Base-by-base conservation (phyloP, 345 rosid species). In the Sonneratia caseolaris region DNA sequence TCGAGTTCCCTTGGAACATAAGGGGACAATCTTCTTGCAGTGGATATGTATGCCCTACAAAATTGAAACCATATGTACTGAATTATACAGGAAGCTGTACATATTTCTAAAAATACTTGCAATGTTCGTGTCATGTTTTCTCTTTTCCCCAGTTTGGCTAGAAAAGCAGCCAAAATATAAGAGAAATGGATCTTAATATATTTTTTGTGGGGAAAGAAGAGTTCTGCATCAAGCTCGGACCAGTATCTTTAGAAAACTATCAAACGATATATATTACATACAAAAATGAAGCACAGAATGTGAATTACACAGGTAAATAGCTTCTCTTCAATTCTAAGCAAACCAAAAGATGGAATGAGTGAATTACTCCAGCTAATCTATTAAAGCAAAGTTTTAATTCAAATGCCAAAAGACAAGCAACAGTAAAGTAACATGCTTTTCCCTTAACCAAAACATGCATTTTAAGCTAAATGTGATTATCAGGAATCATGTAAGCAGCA, bases 11-110 rank as follows among this genome's bases (percentile, higher is more conserved):
- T 84, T 69, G 97, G 99, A 42, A 95, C 82, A 70, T 75, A 84
- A 71, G 99, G 99, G 40, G 94, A 87, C 68, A 87, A 61, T 86
- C 87, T 85, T 84, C 98, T 86, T 24, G 99, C 98, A 69, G 99
- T 90, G 19, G 99, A 95, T 75, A 92, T 88, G 79, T 92, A 92
- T 68, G 97, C 97, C 71, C 99, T 92, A 55, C 75, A 81, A 73
- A 62, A 35, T 61, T 27, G 38, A 35, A 62, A 27, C 1, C 13
- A 62, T 12, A 35, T 19, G 7, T 57, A 2, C 11, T 32, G 14
- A 62, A 32, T 35, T 27, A 62, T 27, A 62, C 7, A 18, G 22
- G 16, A 18, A 18, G 22, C 7, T 18, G 38, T 32, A 62, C 37
- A 62, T 62, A 38, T 62, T 62, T 11, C 66, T 62, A 24, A 27